A percentile compares a stretch with the other conserved stretches of the same genome.
Evolutionary conservation across 306 rosid genomes (phyloP).

Genomic region (Canavalia ensiformis): DNA sequence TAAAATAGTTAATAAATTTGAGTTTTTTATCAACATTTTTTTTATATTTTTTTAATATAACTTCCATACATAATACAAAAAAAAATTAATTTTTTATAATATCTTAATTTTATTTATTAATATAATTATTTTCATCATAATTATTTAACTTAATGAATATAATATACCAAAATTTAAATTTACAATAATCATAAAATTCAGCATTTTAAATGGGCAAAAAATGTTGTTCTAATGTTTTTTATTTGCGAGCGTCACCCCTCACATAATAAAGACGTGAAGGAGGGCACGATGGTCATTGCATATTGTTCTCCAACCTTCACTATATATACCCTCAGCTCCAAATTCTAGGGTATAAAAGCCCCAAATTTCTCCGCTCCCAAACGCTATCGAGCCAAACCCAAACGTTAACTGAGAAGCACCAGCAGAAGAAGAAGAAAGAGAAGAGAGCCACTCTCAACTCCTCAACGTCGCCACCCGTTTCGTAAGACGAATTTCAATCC

Average conservation of each 20-base stretch:
- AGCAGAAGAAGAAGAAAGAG: conserved; percentile 30
- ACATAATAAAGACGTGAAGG: neutral
- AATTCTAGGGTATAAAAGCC: conserved; percentile 83
- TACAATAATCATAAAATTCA: no score
- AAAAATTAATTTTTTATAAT: no score
- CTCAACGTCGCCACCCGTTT: conserved; percentile 40
- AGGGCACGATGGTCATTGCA: conserved; percentile 54
- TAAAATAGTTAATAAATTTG: no score
- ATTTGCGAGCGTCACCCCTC: neutral
- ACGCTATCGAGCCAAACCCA: conserved; percentile 45
- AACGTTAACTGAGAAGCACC: conserved; percentile 55
- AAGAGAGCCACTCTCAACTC: conserved; percentile 23
- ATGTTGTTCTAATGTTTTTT: neutral
- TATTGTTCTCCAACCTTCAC: conserved; percentile 37
- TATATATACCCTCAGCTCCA: conserved; percentile 78
- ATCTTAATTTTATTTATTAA: no score
- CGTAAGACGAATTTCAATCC: conserved; percentile 39
- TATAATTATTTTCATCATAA: no score
- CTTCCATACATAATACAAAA: no score
- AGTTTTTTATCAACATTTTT: no score
- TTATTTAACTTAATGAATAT: no score
- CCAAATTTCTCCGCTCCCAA: conserved; percentile 73
- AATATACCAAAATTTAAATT: no score
- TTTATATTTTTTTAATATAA: no score
- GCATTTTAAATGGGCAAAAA: no score